Base-by-base conservation (phyloP, 2,329 filamentous ascomycete species). In the Blastomyces emzantsi region DNA sequence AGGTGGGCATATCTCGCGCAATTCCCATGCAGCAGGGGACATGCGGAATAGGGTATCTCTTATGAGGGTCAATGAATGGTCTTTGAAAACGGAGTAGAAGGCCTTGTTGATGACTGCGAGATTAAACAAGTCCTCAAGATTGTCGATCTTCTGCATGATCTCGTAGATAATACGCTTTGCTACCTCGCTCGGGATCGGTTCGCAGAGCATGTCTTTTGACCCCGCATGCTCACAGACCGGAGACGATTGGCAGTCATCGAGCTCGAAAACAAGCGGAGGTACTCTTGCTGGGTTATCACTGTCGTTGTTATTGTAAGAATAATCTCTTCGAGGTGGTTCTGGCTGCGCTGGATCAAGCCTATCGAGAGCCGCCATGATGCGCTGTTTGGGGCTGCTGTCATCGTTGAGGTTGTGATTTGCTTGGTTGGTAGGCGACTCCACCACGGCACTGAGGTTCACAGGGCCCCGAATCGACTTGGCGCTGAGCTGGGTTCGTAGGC, bases 1-100 rank as follows among this genome's bases (percentile, higher is more conserved):
- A 1, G 82, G 82, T 43, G 81, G 80, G 58, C 80, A 81, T 72
- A 84, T 82, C 67, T 87, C 82, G 17, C 83, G 80, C 59, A 84
- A 75, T 67, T 87, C 85, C 82, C 82, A 86, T 0, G 83, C 83
- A 1, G 85, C 78, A 6, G 83, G 78, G 1, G 83, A 86, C 75
- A 81, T 80, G 57, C 79, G 81, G 61, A 76, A 79, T 3, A 84
- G 70, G 0, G 82, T 78, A 6, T 73, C 74, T 60, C 81, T 82
- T 63, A 86, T 79, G 2, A 86, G 74, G 0, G 75, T 70, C 57
- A 86, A 73, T 67, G 86, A 83, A 67, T 85, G 77, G 25, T 77
- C 74, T 69, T 85, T 85, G 73, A 83, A 87, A 0, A 84, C 78
- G 3, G 75, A 75, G 68, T 85, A 85, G 72, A 86, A 85, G 25